Conservation (phyloP, 805 yeast genomes). For the Pichia deserticola region DNA sequence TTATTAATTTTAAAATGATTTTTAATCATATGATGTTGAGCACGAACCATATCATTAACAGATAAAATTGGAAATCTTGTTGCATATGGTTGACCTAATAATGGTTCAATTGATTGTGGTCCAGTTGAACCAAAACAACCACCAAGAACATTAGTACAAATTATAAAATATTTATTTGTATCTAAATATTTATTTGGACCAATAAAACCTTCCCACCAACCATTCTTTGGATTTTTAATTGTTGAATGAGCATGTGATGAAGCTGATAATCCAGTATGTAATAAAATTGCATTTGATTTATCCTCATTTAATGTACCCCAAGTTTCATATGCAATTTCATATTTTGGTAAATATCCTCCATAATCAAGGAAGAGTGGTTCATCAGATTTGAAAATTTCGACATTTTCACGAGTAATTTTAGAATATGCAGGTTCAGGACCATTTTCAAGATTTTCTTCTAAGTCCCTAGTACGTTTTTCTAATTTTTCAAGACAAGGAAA, state of each 20-base stretch:
- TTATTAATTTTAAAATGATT: slow-evolving; percentile 56
- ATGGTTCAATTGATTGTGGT: slow-evolving; percentile 74
- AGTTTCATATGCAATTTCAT: slow-evolving; percentile 82
- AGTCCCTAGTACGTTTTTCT: slow-evolving; percentile 42
- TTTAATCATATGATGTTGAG: slow-evolving; percentile 64
- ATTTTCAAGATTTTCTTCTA: slow-evolving; percentile 36
- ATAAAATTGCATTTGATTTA: slow-evolving; percentile 63
- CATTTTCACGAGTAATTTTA: slow-evolving; percentile 57
- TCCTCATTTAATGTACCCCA: slow-evolving; percentile 73
- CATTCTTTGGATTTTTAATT: slow-evolving; percentile 55
- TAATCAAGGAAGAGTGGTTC: slow-evolving; percentile 68
- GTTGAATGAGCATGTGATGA: slow-evolving; percentile 91
- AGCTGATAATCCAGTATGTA: slow-evolving; percentile 90
- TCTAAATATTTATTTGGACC: slow-evolving; percentile 79
- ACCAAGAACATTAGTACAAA: slow-evolving; percentile 88
- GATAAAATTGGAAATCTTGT: slow-evolving; percentile 84
- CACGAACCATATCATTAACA: slow-evolving; percentile 84
- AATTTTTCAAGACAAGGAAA: slow-evolving; percentile 83
- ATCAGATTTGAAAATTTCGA: slow-evolving; percentile 44
- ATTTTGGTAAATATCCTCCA: slow-evolving; percentile 71
- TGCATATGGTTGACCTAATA: slow-evolving; percentile 59
- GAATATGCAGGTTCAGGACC: slow-evolving; percentile 88
- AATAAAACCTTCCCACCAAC: slow-evolving; percentile 96
- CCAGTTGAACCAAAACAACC: slow-evolving; percentile 96
- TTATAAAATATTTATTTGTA: slow-evolving; percentile 70